These are phyloP conservation scores for Aureobasidium melanogenum DNA, from an alignment of 2,329 filamentous ascomycete genomes.

Conservation along the genomic window DNA sequence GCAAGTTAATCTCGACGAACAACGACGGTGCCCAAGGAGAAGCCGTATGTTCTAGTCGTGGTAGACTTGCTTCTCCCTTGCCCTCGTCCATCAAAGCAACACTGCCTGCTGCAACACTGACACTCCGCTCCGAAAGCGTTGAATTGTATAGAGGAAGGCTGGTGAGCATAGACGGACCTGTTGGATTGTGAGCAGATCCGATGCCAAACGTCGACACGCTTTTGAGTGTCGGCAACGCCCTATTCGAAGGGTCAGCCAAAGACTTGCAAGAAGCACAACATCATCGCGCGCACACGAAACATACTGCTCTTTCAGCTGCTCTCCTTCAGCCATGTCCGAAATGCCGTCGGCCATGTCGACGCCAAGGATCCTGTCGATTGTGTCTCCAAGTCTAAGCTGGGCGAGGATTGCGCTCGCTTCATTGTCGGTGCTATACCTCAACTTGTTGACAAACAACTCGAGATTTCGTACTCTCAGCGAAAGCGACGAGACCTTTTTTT, in stretches of 20 bases:
- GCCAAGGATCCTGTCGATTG: background rate
- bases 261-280: background rate
- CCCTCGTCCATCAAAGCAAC: background rate
- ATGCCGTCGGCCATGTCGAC: background rate
- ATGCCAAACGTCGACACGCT: background rate
- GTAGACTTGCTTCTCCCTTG: background rate
- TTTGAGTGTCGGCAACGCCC: background rate
- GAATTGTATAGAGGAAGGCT: background rate
- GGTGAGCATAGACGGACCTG: conserved; percentile 1
- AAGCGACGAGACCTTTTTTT: background rate
- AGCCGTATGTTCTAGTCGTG: background rate
- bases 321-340: background rate
- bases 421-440: conserved; percentile 7
- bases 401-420: conserved; percentile 5
- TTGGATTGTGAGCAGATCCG: conserved; percentile 1
- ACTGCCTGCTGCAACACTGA: background rate
- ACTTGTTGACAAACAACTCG: conserved; percentile 3
- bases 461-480: background rate
- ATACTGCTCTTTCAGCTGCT: conserved; percentile 5
- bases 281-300: background rate
- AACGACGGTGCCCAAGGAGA: background rate
- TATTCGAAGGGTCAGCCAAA: background rate
- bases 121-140: background rate
- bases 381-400: conserved; percentile 10
- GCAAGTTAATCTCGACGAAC: background rate